Base-by-base conservation (phyloP, 352 stramenopile species). In the Blastocystis sp. region DNA sequence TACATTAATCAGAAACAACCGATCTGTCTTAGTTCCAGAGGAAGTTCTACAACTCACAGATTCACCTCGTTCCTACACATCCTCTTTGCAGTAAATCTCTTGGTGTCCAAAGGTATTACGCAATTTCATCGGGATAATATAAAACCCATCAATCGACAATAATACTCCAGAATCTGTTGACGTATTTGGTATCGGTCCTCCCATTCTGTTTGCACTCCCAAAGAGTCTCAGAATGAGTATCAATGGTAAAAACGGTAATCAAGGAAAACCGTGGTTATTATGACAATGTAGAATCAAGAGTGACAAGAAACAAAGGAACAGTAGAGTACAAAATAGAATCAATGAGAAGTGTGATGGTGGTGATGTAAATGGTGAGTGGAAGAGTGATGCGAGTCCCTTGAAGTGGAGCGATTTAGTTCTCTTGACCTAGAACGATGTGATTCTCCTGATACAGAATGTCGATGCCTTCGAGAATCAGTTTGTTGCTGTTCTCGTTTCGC, bases 11-110 rank as follows among this genome's bases (percentile, higher is more conserved):
- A 80, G 19, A 59, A 80, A 63, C 51, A 80, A 49, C 6, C 69
- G 69, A 42, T 61, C 43, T 19, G 7, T 63, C 69, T 59, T 51
- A 4, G 32, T 39, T 80, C 46, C 69, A 49, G 46, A 24, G 35
- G 7, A n/a, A n/a, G 24, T 32, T 80, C 27, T 58, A 49, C 14
- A 37, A 16, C 69, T 39, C 43, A 21, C 7, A 5, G 6, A 7
- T n/a, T 16, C 19, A 12, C 39, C 21, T 9, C 7, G 14, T 42
- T 58, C 69, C 27, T 39, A 80, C 69, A 24, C 43, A 59, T 80
- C 69, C 39, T 80, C 69, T 39, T 80, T 80, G 39, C 37, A 59
- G 46, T 80, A 80, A 27, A 80, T 42, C 24, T 29, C 39, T 49
- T 42, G 69, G 21, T 27, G 29, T 80, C 69, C 69, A 59, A 80